Evolutionary conservation across 192 early-diverging fungal species (phyloP).

Genomic region (Pilaira anomala): DNA sequence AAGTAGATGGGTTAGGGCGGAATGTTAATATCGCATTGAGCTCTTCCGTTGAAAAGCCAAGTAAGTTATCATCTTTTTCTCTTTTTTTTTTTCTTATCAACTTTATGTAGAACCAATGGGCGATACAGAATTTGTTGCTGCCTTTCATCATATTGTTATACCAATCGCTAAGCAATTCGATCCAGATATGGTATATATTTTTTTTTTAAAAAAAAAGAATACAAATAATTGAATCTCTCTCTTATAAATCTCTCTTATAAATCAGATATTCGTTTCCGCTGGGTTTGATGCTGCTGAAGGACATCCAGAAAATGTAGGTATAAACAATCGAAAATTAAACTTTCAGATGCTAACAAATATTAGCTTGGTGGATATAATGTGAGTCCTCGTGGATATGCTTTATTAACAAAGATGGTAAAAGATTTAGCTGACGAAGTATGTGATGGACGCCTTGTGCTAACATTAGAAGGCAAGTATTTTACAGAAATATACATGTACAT

Average conservation of each 20-base stretch:
- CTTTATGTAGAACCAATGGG: slow-evolving; percentile 48
- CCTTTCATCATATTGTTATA: slow-evolving; percentile 63
- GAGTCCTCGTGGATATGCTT: slow-evolving; percentile 61
- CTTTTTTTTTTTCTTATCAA: slow-evolving; percentile 5
- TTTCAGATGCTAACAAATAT: neutral
- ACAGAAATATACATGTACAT: too few species aligned
- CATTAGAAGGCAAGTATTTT: slow-evolving; percentile 49
- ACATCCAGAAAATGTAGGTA: slow-evolving; percentile 56
- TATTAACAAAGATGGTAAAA: slow-evolving; percentile 63
- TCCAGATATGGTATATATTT: slow-evolving; percentile 60
- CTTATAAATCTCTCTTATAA: slow-evolving; percentile 5
- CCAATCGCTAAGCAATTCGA: slow-evolving; percentile 70
- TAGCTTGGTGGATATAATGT: slow-evolving; percentile 68
- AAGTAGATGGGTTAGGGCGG: slow-evolving; percentile 47
- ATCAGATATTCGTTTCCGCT: slow-evolving; percentile 55
- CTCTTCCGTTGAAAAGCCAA: slow-evolving; percentile 35
- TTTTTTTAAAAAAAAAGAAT: neutral
- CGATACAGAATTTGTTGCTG: slow-evolving; percentile 71
- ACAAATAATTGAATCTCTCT: neutral
- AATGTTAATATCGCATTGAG: slow-evolving; percentile 52
- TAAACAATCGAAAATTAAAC: neutral
- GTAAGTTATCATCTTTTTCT: slow-evolving; percentile 32
- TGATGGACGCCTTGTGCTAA: slow-evolving; percentile 60
- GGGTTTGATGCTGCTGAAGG: slow-evolving; percentile 76
- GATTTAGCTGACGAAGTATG: slow-evolving; percentile 50